Evolutionary conservation across 768 basidiomycete genomes (phyloP).

Genomic region (Lentinus brumalis): DNA sequence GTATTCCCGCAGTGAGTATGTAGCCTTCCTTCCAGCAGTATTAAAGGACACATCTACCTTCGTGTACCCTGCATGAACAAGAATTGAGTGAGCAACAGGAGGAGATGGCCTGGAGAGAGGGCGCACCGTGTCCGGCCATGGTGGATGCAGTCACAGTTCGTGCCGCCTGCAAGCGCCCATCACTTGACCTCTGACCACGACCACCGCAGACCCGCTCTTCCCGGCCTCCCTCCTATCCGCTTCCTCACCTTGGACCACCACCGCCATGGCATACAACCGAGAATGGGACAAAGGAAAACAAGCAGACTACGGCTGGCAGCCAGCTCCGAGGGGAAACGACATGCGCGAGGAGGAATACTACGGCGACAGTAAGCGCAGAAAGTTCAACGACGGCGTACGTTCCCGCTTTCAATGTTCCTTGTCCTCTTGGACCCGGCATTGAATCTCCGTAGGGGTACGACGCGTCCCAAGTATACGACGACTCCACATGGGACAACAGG

Average conservation of each 20-base stretch:
- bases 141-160: conserved; percentile 28
- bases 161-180: conserved; percentile 16
- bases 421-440: background rate
- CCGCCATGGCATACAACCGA: conserved; percentile 74
- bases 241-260: conserved; percentile 11
- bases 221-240: conserved; percentile 18
- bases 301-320: conserved; percentile 38
- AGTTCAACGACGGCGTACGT: conserved; percentile 75
- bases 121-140: conserved; percentile 71
- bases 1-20: background rate
- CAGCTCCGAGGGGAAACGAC: conserved; percentile 44
- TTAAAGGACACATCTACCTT: conserved; percentile 42
- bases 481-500: conserved; percentile 39
- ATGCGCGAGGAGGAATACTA: conserved; percentile 70
- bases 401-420: background rate
- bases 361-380: conserved; percentile 75
- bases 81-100: background rate
- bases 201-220: conserved; percentile 11
- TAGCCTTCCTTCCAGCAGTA: background rate
- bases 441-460: conserved; percentile 50
- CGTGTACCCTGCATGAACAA: conserved; percentile 48
- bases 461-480: conserved; percentile 49
- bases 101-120: background rate
- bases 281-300: conserved; percentile 88
- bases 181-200: conserved; percentile 26